Conservation (phyloP, 2,329 filamentous ascomycete species). For the Ophiocordyceps camponoti-saundersi region DNA sequence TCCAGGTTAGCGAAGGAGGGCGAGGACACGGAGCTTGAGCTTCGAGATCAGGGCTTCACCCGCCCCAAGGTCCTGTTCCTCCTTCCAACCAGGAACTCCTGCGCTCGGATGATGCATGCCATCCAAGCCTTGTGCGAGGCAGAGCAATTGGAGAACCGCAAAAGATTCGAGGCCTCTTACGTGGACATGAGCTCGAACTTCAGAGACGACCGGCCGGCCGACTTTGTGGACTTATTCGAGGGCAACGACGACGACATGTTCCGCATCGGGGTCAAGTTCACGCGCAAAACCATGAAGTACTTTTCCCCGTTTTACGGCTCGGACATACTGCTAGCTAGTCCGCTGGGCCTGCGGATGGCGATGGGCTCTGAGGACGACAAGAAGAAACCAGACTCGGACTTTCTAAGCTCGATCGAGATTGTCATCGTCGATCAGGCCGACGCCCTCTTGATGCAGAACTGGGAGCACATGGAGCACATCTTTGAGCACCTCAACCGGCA, state of each 20-base stretch:
- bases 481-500: slow-evolving; percentile 84
- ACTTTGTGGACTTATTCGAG: slow-evolving; percentile 78
- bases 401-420: slow-evolving; percentile 83
- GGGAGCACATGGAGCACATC: slow-evolving; percentile 88
- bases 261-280: slow-evolving; percentile 89
- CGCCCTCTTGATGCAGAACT: slow-evolving; percentile 92
- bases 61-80: slow-evolving; percentile 85
- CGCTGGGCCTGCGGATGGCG: slow-evolving; percentile 75
- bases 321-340: slow-evolving; percentile 84
- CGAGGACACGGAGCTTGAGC: slow-evolving; percentile 47
- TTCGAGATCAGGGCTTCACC: slow-evolving; percentile 89
- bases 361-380: slow-evolving; percentile 61
- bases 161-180: slow-evolving; percentile 78
- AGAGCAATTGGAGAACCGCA: slow-evolving; percentile 89
- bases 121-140: slow-evolving; percentile 63
- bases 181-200: slow-evolving; percentile 47
- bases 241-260: slow-evolving; percentile 98
- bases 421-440: slow-evolving; percentile 85
- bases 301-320: slow-evolving; percentile 94
- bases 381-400: slow-evolving; percentile 61
- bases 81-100: slow-evolving; percentile 75
- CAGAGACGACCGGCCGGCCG: slow-evolving; percentile 58
- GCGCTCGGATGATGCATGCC: slow-evolving; percentile 58
- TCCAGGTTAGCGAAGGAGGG: slow-evolving; percentile 54
- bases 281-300: slow-evolving; percentile 85